These are phyloP conservation scores for Phialocephala sp. DNA, from an alignment of 2,329 filamentous ascomycete species.

Conservation along the genomic window DNA sequence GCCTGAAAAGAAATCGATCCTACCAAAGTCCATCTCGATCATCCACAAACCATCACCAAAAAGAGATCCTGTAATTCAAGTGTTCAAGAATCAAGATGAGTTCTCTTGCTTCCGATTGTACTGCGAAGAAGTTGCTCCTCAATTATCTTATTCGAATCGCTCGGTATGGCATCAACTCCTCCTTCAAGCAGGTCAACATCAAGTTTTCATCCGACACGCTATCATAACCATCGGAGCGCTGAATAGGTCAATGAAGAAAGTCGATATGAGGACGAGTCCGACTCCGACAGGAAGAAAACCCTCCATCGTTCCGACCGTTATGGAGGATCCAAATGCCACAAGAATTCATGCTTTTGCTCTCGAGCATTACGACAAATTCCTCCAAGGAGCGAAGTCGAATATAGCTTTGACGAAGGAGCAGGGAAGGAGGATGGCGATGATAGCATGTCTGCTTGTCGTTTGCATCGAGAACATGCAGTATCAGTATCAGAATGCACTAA, in stretches of 20 bases:
- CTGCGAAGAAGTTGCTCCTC: conserved; percentile 29
- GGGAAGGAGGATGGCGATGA: conserved; percentile 29
- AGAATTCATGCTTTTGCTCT: conserved; percentile 24
- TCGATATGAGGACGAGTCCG: not conserved
- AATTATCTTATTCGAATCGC: conserved; percentile 23
- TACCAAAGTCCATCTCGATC: conserved; percentile 10
- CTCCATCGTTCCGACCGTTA: not conserved
- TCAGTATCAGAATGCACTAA: conserved; percentile 24
- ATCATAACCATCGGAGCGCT: conserved; percentile 36
- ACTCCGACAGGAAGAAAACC: not conserved
- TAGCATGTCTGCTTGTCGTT: conserved; percentile 35
- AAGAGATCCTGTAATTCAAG: conserved; percentile 19
- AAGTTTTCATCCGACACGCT: conserved; percentile 35
- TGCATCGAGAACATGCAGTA: conserved; percentile 38
- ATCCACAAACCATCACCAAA: conserved; percentile 10
- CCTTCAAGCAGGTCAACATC: conserved; percentile 30
- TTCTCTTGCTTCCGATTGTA: conserved; percentile 27
- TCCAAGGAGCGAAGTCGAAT: conserved; percentile 27
- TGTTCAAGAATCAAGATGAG: conserved; percentile 27
- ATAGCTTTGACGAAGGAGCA: conserved; percentile 22
- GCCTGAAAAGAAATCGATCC: conserved; percentile 12
- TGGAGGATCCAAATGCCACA: not conserved
- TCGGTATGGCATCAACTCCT: conserved; percentile 33
- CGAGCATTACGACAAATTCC: conserved; percentile 31
- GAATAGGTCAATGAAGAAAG: conserved; percentile 22